Evolutionary conservation across 1,284 basidiomycete genomes (phyloP).

Genomic region (Apiotrichum montevideense): DNA sequence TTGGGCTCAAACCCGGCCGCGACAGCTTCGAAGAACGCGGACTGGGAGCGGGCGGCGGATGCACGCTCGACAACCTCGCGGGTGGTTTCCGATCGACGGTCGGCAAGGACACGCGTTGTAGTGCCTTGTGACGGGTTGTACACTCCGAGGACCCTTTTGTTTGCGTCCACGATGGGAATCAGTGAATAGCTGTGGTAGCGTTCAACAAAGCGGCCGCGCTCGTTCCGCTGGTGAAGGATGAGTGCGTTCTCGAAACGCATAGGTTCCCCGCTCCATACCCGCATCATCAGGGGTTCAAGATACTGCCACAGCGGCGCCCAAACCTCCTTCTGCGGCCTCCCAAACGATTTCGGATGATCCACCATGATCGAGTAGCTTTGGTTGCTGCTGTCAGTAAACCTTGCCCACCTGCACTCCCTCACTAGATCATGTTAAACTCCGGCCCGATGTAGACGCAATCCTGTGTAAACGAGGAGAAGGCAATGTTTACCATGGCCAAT

Average conservation of each 20-base stretch:
- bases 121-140: constrained; percentile 21
- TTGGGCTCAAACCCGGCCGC: constrained; percentile 13
- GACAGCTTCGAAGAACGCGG: constrained; percentile 15
- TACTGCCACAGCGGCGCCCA: constrained; percentile 29
- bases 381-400: constrained; percentile 25
- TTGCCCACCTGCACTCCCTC: not conserved
- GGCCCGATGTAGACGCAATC: constrained; percentile 34
- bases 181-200: constrained; percentile 36
- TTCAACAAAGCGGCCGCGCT: constrained; percentile 22
- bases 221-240: constrained; percentile 19
- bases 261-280: constrained; percentile 16
- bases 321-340: constrained; percentile 22
- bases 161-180: constrained; percentile 25
- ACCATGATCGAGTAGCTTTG: constrained; percentile 22
- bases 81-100: constrained; percentile 15
- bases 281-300: constrained; percentile 17
- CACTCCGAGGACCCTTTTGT: constrained; percentile 15
- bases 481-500: not conserved
- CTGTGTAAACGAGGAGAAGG: constrained; percentile 2
- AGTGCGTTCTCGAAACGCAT: constrained; percentile 26
- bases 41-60: constrained; percentile 8
- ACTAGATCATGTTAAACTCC: constrained; percentile 33
- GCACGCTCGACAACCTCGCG: constrained; percentile 17
- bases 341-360: constrained; percentile 30
- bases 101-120: constrained; percentile 14